Evolutionary conservation across 805 yeast genomes (phyloP).

Genomic region (Candida suzukii): DNA sequence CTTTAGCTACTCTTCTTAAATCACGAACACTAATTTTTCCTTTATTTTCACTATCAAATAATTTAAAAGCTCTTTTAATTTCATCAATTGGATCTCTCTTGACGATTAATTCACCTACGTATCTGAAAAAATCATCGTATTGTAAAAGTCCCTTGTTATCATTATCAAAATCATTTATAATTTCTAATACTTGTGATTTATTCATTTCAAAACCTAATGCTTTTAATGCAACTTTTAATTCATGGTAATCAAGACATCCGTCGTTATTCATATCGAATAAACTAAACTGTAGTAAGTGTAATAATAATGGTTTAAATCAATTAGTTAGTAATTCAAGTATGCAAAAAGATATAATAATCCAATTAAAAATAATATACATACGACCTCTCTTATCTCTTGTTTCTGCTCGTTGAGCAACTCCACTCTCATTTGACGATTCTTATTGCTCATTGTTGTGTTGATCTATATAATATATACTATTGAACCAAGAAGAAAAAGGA

Average conservation of each 20-base stretch:
- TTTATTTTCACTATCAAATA: slow-evolving; percentile 83
- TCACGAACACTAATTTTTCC: slow-evolving; percentile 81
- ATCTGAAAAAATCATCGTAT: slow-evolving; percentile 75
- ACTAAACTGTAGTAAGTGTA: slow-evolving; percentile 37
- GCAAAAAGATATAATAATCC: neutral
- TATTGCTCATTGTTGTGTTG: neutral
- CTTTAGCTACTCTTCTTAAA: slow-evolving; percentile 83
- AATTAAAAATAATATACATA: slow-evolving; percentile 18
- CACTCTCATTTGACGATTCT: slow-evolving; percentile 36
- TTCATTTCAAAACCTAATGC: slow-evolving; percentile 88
- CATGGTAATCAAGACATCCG: slow-evolving; percentile 87
- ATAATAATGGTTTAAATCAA: neutral
- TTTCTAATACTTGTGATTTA: slow-evolving; percentile 65
- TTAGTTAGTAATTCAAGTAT: neutral
- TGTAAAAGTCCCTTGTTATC: slow-evolving; percentile 67
- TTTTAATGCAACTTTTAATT: slow-evolving; percentile 84
- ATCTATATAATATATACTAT: no score
- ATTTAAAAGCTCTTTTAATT: slow-evolving; percentile 77
- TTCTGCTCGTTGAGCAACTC: slow-evolving; percentile 82
- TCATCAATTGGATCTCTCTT: slow-evolving; percentile 92
- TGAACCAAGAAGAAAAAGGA: no score
- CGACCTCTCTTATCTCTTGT: slow-evolving; percentile 86
- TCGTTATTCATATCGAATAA: slow-evolving; percentile 91
- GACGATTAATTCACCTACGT: slow-evolving; percentile 75
- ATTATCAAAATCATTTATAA: slow-evolving; percentile 75